Conservation (phyloP, 148 eudicot genomes). For the Spergularia marina region DNA sequence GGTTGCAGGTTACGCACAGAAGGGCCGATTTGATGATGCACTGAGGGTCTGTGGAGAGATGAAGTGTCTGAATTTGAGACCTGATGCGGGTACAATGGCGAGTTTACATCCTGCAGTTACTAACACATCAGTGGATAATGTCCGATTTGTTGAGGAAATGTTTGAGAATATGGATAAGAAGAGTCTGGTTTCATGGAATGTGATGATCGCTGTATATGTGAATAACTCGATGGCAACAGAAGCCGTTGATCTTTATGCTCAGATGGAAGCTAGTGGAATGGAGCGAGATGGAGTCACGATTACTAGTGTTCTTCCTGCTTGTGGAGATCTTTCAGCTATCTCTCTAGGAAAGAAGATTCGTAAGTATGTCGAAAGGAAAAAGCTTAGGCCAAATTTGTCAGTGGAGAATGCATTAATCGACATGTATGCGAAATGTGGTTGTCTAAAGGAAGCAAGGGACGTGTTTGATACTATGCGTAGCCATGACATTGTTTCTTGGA, state of each 20-base stretch:
- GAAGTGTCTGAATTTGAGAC: slow-evolving; percentile 36
- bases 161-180: slow-evolving; percentile 39
- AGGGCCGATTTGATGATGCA: slow-evolving; percentile 63
- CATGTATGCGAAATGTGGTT: slow-evolving; percentile 91
- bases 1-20: slow-evolving; percentile 66
- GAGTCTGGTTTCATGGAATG: slow-evolving; percentile 68
- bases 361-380: slow-evolving; percentile 40
- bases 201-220: slow-evolving; percentile 77
- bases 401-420: slow-evolving; percentile 75
- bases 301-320: slow-evolving; percentile 82
- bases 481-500: slow-evolving; percentile 81
- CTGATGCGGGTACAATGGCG: slow-evolving; percentile 80
- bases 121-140: slow-evolving; percentile 47
- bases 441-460: slow-evolving; percentile 57
- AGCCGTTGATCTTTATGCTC: slow-evolving; percentile 57
- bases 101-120: slow-evolving; percentile 69
- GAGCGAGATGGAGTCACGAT: slow-evolving; percentile 63
- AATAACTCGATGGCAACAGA: slow-evolving; percentile 64
- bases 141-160: slow-evolving; percentile 51
- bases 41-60: slow-evolving; percentile 61
- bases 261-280: slow-evolving; percentile 56
- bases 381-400: slow-evolving; percentile 55
- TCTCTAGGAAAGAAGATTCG: slow-evolving; percentile 62
- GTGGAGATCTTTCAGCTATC: slow-evolving; percentile 78
- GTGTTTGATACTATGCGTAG: slow-evolving; percentile 57